phyloP scores from a whole-genome alignment of 106 monocot genomes.

The Allium cepa region DNA sequence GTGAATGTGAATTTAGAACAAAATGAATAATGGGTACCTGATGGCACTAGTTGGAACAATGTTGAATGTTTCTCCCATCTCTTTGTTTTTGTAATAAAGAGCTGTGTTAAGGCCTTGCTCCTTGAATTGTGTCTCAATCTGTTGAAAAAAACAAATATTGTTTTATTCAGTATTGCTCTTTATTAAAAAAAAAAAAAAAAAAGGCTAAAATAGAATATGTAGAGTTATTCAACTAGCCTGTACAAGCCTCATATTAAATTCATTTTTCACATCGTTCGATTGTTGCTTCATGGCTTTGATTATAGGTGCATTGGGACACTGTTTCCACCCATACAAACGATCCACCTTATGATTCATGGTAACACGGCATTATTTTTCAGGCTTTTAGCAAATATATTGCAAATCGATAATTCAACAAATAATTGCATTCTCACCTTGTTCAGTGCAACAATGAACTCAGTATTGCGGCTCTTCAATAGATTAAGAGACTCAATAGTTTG shows the following conservation, averaged over 20 bases:
- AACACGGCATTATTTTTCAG: neutral
- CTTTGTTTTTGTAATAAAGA: slow-evolving; percentile 93
- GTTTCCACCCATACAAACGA: slow-evolving; percentile 95
- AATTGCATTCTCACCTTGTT: slow-evolving; percentile 58
- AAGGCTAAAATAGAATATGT: neutral
- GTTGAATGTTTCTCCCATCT: slow-evolving; percentile 89
- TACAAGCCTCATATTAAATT: slow-evolving; percentile 76
- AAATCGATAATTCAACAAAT: no score
- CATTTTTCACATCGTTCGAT: slow-evolving; percentile 77
- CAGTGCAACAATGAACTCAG: slow-evolving; percentile 95
- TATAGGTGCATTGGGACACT: slow-evolving; percentile 64
- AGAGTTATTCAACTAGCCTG: slow-evolving; percentile 28
- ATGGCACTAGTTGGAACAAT: slow-evolving; percentile 99
- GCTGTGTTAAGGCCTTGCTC: slow-evolving; percentile 93
- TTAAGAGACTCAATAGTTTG: slow-evolving; percentile 98
- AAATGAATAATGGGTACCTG: slow-evolving; percentile 35
- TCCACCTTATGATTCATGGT: slow-evolving; percentile 51
- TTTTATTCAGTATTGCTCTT: neutral
- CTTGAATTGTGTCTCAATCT: slow-evolving; percentile 85
- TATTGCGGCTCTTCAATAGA: slow-evolving; percentile 63
- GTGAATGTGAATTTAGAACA: neutral
- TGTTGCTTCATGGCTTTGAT: slow-evolving; percentile 73
- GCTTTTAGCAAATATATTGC: neutral
- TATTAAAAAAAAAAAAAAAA: slow-evolving; percentile 1
- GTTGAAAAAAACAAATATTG: neutral